Evolutionary conservation across 2,329 filamentous ascomycete species (phyloP), one percentile per base, ranked within the genome.

Genomic region (Tolypocladium album): DNA sequence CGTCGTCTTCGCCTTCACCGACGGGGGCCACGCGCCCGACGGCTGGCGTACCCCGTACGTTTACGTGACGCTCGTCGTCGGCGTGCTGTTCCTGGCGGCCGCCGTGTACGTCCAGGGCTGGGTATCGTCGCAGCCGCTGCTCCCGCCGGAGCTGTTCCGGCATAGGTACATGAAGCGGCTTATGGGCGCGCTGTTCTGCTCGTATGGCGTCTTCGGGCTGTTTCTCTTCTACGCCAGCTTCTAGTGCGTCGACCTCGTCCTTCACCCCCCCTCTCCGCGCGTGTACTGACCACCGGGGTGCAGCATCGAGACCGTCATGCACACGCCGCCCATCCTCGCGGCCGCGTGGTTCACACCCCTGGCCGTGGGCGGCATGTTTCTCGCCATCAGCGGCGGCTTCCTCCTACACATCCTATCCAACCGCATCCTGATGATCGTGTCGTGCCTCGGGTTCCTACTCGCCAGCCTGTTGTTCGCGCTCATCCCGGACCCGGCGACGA

Each of bases 1-100:
- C 34, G 77, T 90, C 63, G 86, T 91, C 0, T 93, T 87, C 66
- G 87, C 89, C 0, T 82, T 94, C 58, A 92, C 89, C 0, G 86
- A 90, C 56, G 86, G 85, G 9, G 82, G 85, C 0, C 84, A 90
- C 69, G 88, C 88, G 0, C 81, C 85, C 0, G 69, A 84, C 3
- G 83, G 86, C 1, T 93, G 89, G 88, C 76, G 72, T n/a, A 90
- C 87, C 0, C 86, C 88, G 1, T 90, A 91, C 64, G 86, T 93
- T 43, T 82, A 82, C 47, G 75, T 86, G 12, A 83, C 85, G 0
- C 81, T 93, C 55, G 74, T 85, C 3, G 45, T 88, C 1, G 89
- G 89, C 0, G 73, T 81, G 7, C 60, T 89, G 0, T 71, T 88
- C 9, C 75, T 94, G 1, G 74, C 72, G 1, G 73, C 75, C 0